These are phyloP conservation scores for Fraxinus ornus DNA, from an alignment of 305 asterid species.

Conservation along the genomic window DNA sequence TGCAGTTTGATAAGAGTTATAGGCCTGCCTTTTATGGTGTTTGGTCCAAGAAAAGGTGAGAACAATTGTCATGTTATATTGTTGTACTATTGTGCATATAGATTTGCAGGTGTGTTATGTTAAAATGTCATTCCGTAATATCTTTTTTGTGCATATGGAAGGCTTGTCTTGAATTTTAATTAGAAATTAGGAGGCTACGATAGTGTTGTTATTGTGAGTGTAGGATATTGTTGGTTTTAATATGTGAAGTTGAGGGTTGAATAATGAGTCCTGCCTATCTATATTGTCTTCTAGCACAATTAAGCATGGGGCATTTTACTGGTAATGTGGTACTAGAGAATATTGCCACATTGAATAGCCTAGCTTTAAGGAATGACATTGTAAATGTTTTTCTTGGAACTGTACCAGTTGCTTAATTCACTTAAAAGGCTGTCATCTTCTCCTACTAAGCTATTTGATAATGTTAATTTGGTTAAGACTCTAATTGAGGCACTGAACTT, in stretches of 20 bases:
- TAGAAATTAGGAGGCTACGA: background rate
- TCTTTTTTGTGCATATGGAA: background rate
- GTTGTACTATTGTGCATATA: background rate
- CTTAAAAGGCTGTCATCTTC: background rate
- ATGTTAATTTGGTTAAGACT: background rate
- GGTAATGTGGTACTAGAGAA: background rate
- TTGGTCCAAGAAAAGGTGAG: constrained; percentile 75
- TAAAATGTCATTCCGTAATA: background rate
- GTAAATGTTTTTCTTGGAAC: background rate
- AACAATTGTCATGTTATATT: background rate
- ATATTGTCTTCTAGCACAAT: background rate
- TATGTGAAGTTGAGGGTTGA: background rate
- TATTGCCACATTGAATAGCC: background rate
- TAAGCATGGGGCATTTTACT: background rate
- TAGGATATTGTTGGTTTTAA: background rate
- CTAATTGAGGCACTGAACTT: background rate
- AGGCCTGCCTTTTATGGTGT: constrained; percentile 97
- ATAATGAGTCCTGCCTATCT: background rate
- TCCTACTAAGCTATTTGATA: background rate
- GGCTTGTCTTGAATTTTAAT: background rate
- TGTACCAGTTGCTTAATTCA: background rate
- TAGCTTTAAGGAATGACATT: background rate
- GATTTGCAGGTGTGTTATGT: background rate
- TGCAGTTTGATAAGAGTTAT: constrained; percentile 87
- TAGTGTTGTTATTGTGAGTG: background rate